Evolutionary conservation across 1,284 basidiomycete genomes (phyloP), one percentile per base, ranked within the genome.

Genomic region (Trichosporon ovoides): DNA sequence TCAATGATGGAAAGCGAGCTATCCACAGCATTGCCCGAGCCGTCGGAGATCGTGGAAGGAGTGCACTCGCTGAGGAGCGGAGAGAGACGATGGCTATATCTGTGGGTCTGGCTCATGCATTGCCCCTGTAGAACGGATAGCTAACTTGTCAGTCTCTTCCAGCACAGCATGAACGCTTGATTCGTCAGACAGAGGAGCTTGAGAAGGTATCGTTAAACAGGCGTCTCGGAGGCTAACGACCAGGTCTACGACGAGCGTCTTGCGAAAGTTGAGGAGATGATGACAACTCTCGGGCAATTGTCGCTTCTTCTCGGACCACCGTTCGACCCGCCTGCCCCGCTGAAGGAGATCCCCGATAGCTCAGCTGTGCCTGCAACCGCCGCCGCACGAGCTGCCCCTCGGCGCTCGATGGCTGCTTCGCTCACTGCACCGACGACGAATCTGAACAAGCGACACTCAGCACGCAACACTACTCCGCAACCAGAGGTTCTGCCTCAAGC

Each of bases 121-220:
- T n/a, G n/a, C n/a, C n/a, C n/a, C n/a, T n/a, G n/a, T n/a, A n/a
- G n/a, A n/a, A n/a, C n/a, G n/a, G n/a, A n/a, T n/a, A n/a, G n/a
- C n/a, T n/a, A n/a, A n/a, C n/a, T n/a, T n/a, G n/a, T n/a, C n/a
- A 72, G 68, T 60, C 67, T 0, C 49, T 76, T 31, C 74, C 74
- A 1, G 59, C 59, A 10, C 74, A 74, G 40, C 65, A 71, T 34
- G 67, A 69, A 36, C 64, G 64, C 22, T 53, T 76, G 33, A 48
- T 69, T 5, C 52, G 55, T 10, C 73, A 75, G 40, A 64, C 64
- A 1, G 66, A 69, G 7, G 65, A 70, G 50, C 57, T 74, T 31
- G 67, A 71, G 51, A 43, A 59, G 48, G 73, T 73, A 18, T n/a
- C 52, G 68, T 56, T 5, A 10, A 12, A 36, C 10, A 4, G 12